Evolutionary conservation across 1,139 yeast genomes (phyloP).

Genomic region (Blastobotrys raffinosifermentans): DNA sequence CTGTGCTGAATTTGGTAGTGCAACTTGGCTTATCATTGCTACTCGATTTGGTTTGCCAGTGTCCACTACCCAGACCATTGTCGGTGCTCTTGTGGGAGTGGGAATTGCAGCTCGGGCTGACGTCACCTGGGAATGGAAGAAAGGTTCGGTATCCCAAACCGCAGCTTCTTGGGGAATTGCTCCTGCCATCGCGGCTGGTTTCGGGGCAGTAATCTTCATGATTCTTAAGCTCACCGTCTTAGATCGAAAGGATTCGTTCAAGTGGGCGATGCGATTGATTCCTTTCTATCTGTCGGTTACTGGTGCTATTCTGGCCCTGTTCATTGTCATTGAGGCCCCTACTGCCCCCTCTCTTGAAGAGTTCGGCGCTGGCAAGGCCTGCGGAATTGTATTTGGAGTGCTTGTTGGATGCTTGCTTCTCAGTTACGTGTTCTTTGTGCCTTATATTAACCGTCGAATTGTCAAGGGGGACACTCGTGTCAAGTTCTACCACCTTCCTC

Average conservation of each 20-base stretch:
- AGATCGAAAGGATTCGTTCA: constrained; percentile 50
- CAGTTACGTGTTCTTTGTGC: constrained; percentile 52
- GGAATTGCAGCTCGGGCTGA: constrained; percentile 68
- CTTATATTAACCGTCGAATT: constrained; percentile 58
- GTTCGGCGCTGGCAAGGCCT: constrained; percentile 15
- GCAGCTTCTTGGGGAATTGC: constrained; percentile 81
- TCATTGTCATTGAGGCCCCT: constrained; percentile 34
- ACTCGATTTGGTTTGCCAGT: constrained; percentile 68
- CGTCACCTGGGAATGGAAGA: constrained; percentile 71
- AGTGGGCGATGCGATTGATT: constrained; percentile 51
- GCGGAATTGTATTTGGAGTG: constrained; percentile 48
- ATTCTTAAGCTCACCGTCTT: constrained; percentile 55
- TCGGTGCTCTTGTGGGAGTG: constrained; percentile 71
- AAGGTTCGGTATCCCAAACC: constrained; percentile 52
- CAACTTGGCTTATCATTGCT: constrained; percentile 64
- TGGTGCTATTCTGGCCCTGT: constrained; percentile 56
- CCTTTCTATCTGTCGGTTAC: constrained; percentile 59
- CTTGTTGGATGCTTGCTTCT: constrained; percentile 51
- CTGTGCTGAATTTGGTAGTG: constrained; percentile 71
- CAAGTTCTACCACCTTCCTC: constrained; percentile 48
- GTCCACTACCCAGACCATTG: constrained; percentile 73
- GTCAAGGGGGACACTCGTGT: constrained; percentile 64
- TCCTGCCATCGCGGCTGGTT: constrained; percentile 62
- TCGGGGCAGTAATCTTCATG: constrained; percentile 55
- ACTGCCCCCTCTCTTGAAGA: constrained; percentile 19